A percentile compares a stretch with the other conserved stretches of the same genome.
phyloP scores from a whole-genome alignment of 306 rosid genomes.

The Cucumis hystrix region DNA sequence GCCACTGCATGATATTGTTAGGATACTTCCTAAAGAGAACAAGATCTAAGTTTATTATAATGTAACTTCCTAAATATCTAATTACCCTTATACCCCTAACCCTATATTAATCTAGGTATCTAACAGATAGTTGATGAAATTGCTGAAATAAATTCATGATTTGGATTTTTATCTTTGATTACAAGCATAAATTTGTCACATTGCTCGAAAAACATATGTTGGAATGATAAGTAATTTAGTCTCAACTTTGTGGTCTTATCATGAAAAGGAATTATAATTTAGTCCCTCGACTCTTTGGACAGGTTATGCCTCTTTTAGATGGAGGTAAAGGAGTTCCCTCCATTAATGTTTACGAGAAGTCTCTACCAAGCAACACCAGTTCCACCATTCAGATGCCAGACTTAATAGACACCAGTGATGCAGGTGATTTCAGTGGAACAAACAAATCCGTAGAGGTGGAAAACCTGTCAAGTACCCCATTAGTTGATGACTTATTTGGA shows the following conservation, averaged over 20 bases:
- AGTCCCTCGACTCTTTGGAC: conserved; percentile 20
- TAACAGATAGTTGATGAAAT: background rate
- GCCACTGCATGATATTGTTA: background rate
- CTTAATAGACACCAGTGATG: conserved; percentile 75
- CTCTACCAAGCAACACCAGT: conserved; percentile 26
- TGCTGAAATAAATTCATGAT: background rate
- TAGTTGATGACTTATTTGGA: conserved; percentile 85
- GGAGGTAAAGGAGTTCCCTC: conserved; percentile 41
- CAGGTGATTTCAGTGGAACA: conserved; percentile 23
- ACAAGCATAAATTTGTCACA: background rate
- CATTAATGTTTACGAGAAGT: conserved; percentile 34
- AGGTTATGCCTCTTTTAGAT: conserved; percentile 75
- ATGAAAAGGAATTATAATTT: background rate
- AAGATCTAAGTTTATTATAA: no score
- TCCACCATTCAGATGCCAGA: conserved; percentile 49
- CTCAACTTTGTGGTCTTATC: background rate
- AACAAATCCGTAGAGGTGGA: conserved; percentile 20
- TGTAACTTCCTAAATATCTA: no score
- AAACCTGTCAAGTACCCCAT: conserved; percentile 26
- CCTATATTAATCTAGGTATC: no score
- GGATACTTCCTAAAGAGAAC: no score
- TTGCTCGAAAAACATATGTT: background rate
- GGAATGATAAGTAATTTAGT: background rate
- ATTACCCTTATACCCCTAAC: no score
- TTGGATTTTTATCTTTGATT: background rate